Evolutionary conservation across 441 rosid genomes (phyloP), one percentile per base, ranked within the genome.

Genomic region (Pelargonium fulgidum): DNA sequence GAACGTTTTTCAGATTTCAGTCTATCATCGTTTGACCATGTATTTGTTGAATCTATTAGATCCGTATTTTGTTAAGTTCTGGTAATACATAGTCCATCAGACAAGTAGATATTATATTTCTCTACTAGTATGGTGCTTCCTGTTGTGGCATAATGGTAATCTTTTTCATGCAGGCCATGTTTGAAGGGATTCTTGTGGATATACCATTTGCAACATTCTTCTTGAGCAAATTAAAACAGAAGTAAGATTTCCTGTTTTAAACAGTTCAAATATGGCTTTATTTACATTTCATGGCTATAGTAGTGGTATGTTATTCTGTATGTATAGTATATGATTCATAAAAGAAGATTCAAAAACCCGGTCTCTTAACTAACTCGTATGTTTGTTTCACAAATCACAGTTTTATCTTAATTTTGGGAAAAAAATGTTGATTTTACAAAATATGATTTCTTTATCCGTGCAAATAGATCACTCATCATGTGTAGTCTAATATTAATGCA

Each of bases 131-230:
- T 41, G 42, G 45, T 47, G 70, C 14, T 64, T 77, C 48, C 26
- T 71, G 54, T 58, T 58, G 6, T 68, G 39, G 39, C 39, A 33
- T 33, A 33, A 33, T 33, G 39, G 39, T 69, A 12, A 52, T 71
- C 73, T 80, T 73, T 39, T 68, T 26, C 76, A 47, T 85, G 84
- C 82, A 94, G 99, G 98, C 98, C 63, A 90, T 94, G 97, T 94
- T 89, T 84, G 99, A 94, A 87, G 97, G 99, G 70, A 92, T 94
- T 83, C 92, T 94, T 48, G 98, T 94, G 79, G 99, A 94, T 77
- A 89, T 94, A 75, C 99, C 99, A 73, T 94, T 94, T 73, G 96
- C 99, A 67, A 90, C 98, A 67, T 94, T 94, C 87, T 94, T 94
- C 86, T 85, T 94, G 87, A 94, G 98, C 93, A 94, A 94, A 84